Percentiles rank a stretch among this genome's conserved stretches.
These are phyloP conservation scores for Didymella glomerata DNA, from an alignment of 2,329 filamentous ascomycete genomes.

Conservation along the genomic window DNA sequence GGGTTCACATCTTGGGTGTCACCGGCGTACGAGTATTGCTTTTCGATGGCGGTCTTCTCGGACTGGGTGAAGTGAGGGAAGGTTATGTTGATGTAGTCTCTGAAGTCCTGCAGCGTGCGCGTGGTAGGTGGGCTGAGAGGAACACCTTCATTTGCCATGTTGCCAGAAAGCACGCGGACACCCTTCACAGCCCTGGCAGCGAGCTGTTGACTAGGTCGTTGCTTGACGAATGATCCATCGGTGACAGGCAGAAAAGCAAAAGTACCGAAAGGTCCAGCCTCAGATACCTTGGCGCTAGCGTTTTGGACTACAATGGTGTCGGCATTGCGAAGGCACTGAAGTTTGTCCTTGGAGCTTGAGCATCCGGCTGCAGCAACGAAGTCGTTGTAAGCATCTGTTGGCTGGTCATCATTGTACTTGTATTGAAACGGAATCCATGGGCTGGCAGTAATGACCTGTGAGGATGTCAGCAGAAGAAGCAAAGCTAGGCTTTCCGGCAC, in stretches of 20 bases:
- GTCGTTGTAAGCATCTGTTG: slow-evolving; percentile 40
- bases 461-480: slow-evolving; percentile 28
- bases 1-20: slow-evolving; percentile 34
- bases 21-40: slow-evolving; percentile 41
- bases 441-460: slow-evolving; percentile 42
- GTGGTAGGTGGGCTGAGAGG: slow-evolving; percentile 45
- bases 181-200: slow-evolving; percentile 36
- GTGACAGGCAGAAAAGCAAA: slow-evolving; percentile 55
- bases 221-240: slow-evolving; percentile 51
- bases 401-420: slow-evolving; percentile 45
- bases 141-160: slow-evolving; percentile 54
- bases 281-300: slow-evolving; percentile 42
- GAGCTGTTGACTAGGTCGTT: slow-evolving; percentile 45
- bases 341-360: slow-evolving; percentile 30
- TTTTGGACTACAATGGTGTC: slow-evolving; percentile 40
- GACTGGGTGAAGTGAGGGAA: slow-evolving; percentile 49
- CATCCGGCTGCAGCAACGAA: slow-evolving; percentile 43
- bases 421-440: slow-evolving; percentile 47
- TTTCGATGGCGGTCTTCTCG: slow-evolving; percentile 38
- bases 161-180: slow-evolving; percentile 42
- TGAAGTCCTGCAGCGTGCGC: slow-evolving; percentile 41
- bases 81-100: slow-evolving; percentile 38
- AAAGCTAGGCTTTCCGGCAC: slow-evolving; percentile 26
- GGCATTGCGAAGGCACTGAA: slow-evolving; percentile 39
- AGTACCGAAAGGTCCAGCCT: slow-evolving; percentile 50